Conservation (phyloP, 164 flowering plant genomes). For the Kalanchoe fedtschenkoi region DNA sequence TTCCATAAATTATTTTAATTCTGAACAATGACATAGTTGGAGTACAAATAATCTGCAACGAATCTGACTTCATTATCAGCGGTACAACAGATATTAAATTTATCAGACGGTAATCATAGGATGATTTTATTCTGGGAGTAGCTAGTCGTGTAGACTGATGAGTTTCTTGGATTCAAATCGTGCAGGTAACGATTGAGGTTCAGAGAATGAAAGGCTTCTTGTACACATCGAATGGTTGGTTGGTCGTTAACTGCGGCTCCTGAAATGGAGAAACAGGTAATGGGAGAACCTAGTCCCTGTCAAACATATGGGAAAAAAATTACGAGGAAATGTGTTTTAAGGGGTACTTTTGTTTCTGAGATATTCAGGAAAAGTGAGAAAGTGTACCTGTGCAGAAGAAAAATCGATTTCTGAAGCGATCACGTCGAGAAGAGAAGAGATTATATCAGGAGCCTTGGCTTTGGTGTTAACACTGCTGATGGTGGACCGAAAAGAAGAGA, state of each 20-base stretch:
- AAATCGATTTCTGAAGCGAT: neutral
- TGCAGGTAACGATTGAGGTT: neutral
- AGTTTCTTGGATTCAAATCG: neutral
- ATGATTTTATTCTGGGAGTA: neutral
- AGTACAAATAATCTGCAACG: too few relatives aligned
- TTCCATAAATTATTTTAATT: too few relatives aligned
- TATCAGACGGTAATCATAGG: neutral
- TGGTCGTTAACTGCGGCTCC: conserved; percentile 68
- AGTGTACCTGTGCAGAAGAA: neutral
- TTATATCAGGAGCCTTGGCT: neutral
- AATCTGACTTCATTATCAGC: too few relatives aligned
- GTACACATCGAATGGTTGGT: conserved; percentile 58
- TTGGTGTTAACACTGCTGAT: neutral
- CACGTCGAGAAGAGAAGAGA: conserved; percentile 1
- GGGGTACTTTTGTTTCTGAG: neutral
- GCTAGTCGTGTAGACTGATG: neutral
- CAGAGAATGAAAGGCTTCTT: conserved; percentile 48
- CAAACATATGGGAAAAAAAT: neutral
- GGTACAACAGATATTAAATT: neutral
- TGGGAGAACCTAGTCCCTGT: neutral
- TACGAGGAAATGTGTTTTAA: too few relatives aligned
- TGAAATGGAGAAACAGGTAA: conserved; percentile 17
- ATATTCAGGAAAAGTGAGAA: neutral
- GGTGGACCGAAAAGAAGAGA: too few relatives aligned
- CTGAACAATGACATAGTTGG: too few relatives aligned